Evolutionary conservation across 2,329 filamentous ascomycete genomes (phyloP), one percentile per base, ranked within the genome.

Genomic region (Neospermospora avenae): DNA sequence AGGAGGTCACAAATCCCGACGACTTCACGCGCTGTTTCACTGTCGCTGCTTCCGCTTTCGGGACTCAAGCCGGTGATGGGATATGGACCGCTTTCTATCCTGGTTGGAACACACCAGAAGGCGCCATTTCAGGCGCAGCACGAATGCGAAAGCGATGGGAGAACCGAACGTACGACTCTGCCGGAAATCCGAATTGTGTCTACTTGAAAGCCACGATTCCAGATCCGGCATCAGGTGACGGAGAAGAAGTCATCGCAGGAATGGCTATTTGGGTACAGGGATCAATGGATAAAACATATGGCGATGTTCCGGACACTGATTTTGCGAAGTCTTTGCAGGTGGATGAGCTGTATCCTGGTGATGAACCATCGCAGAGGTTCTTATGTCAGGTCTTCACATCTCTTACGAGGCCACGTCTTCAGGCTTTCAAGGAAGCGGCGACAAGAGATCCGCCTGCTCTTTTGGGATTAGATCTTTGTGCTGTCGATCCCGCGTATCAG

Each of bases 241-340:
- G 20, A 2, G 3, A 13, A 6, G 54, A 56, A 4, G 54, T 39
- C 18, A 56, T 56, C 18, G 54, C 54, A 4, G 54, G 54, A 18
- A 28, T 56, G 42, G 54, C 54, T n/a, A 56, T 56, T 18, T 56
- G 54, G 54, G 54, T 56, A 8, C 54, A 56, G 42, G 25, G 18
- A n/a, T 56, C 54, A 24, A 56, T 20, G 11, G 28, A 46, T 7
- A 14, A 34, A n/a, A 42, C 25, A 24, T 5, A 48, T n/a, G 54
- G 54, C 42, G 54, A 56, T 35, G 28, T 37, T 2, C 54, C 54
- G n/a, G 11, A 16, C 8, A 16, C 42, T 4, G 54, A 56, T 39
- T 42, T 46, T 14, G 28, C 35, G 13, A 44, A 55, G n/a, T 2
- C 24, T 16, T 13, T 55, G 41, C 25, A 48, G 16, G 5, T 56